A percentile compares a stretch with the other conserved stretches of the same genome.
phyloP scores from a whole-genome alignment of 2,329 filamentous ascomycete species.

The Sphaceloma murrayae region DNA sequence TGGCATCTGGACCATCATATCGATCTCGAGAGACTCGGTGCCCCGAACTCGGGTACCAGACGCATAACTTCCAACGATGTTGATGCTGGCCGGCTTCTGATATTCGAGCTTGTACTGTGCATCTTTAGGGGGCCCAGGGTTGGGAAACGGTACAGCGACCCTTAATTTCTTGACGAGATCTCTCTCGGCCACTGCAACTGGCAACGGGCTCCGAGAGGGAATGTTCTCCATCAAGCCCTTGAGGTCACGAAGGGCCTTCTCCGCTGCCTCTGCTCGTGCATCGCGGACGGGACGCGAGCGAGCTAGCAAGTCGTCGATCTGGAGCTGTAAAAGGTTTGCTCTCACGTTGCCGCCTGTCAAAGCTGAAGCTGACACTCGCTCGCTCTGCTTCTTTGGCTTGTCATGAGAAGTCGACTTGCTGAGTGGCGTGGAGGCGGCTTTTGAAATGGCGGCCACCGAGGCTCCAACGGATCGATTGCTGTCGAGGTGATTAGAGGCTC shows the following conservation, averaged over 20 bases:
- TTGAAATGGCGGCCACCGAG: no score
- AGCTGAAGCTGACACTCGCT: constrained; percentile 26
- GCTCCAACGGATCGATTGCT: no score
- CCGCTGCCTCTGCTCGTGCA: constrained; percentile 42
- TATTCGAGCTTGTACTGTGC: constrained; percentile 76
- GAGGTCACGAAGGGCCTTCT: constrained; percentile 45
- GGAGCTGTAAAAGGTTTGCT: constrained; percentile 57
- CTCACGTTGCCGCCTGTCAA: constrained; percentile 51
- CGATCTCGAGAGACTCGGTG: constrained; percentile 52
- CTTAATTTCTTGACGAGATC: constrained; percentile 57
- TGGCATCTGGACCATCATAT: constrained; percentile 85
- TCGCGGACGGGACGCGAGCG: constrained; percentile 51
- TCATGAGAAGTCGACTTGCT: constrained; percentile 15
- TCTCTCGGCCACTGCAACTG: constrained; percentile 56
- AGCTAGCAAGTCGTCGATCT: constrained; percentile 53
- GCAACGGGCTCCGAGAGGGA: constrained; percentile 40
- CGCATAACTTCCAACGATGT: constrained; percentile 81
- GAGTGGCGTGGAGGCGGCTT: constrained; percentile 8
- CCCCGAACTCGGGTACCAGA: constrained; percentile 62
- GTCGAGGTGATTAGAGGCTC: no score
- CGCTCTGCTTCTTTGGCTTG: constrained; percentile 17
- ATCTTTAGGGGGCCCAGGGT: constrained; percentile 65
- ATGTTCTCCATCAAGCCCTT: constrained; percentile 50
- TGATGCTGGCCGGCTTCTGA: constrained; percentile 64
- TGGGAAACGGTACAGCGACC: constrained; percentile 71